These are phyloP conservation scores for Acer yangbiense DNA, from an alignment of 345 rosid genomes.

Conservation along the genomic window DNA sequence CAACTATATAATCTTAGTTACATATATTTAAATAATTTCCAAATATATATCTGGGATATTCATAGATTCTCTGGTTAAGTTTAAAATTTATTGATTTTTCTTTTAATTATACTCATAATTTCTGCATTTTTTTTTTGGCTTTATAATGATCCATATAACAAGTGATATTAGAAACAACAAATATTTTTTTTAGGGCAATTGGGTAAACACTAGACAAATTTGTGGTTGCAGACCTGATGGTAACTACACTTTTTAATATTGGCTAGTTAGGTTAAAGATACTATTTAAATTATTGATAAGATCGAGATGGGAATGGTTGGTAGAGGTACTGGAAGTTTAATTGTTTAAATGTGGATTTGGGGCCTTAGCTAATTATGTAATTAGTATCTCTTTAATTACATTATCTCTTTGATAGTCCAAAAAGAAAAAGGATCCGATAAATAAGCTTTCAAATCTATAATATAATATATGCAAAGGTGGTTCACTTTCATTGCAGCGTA, in stretches of 20 bases:
- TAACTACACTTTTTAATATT: too few relatives aligned
- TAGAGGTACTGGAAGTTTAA: not conserved
- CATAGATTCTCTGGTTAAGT: not conserved
- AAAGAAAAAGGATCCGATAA: not conserved
- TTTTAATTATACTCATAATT: too few relatives aligned
- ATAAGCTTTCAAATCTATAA: too few relatives aligned
- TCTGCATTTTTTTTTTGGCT: too few relatives aligned
- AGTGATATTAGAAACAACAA: too few relatives aligned
- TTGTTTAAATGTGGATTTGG: not conserved
- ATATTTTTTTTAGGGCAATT: not conserved
- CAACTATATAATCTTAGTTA: constrained; percentile 2
- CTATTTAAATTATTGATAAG: constrained; percentile 1
- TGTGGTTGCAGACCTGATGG: too few relatives aligned
- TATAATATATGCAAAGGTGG: not conserved
- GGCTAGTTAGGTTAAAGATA: not conserved
- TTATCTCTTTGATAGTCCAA: not conserved
- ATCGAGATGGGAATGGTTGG: not conserved
- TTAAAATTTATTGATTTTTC: too few relatives aligned
- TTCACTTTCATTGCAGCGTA: too few relatives aligned
- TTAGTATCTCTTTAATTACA: not conserved
- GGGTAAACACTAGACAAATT: too few relatives aligned
- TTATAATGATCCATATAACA: too few relatives aligned
- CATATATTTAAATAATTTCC: not conserved
- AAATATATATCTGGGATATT: not conserved
- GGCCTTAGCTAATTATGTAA: not conserved